These are phyloP conservation scores for Huntiella bhutanensis DNA, from an alignment of 2,329 filamentous ascomycete species.

Conservation along the genomic window DNA sequence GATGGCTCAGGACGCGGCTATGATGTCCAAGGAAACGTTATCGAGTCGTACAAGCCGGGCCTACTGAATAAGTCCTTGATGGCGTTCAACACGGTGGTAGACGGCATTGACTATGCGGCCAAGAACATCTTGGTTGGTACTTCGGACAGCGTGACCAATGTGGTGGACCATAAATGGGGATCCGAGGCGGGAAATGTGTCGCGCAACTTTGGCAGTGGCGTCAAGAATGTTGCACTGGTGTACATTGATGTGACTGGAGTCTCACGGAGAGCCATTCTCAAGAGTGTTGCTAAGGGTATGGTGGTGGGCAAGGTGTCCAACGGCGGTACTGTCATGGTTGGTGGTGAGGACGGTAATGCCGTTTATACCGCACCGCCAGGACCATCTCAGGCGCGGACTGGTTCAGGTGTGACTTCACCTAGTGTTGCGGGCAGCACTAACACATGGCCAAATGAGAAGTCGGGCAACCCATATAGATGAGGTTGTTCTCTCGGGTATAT, in stretches of 20 bases:
- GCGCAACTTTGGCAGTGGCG: slow-evolving; percentile 56
- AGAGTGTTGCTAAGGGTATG: slow-evolving; percentile 94
- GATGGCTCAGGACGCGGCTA: slow-evolving; percentile 37
- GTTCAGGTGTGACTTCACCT: too few relatives aligned
- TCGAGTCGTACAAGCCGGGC: slow-evolving; percentile 62
- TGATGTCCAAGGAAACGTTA: slow-evolving; percentile 49
- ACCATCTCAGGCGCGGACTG: too few relatives aligned
- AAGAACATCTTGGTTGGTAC: slow-evolving; percentile 57
- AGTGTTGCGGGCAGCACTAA: too few relatives aligned
- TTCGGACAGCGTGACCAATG: slow-evolving; percentile 60
- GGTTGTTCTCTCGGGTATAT: too few relatives aligned
- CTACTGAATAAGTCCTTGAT: slow-evolving; percentile 91
- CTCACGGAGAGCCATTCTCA: slow-evolving; percentile 72
- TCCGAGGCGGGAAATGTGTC: slow-evolving; percentile 66
- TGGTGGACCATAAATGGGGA: slow-evolving; percentile 82
- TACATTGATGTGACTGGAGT: slow-evolving; percentile 96
- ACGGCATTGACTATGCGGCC: slow-evolving; percentile 79
- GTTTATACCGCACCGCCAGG: neutral
- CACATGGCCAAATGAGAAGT: too few relatives aligned
- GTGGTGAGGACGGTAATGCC: slow-evolving; percentile 33
- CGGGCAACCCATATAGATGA: too few relatives aligned
- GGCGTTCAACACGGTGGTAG: slow-evolving; percentile 84
- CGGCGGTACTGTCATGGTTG: slow-evolving; percentile 55
- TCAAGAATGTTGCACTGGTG: slow-evolving; percentile 91
- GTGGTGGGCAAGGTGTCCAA: slow-evolving; percentile 62